Percentiles rank a stretch among this genome's conserved stretches.
Conservation (phyloP, 352 stramenopile genomes). For the Globisporangium heterothallicum region DNA sequence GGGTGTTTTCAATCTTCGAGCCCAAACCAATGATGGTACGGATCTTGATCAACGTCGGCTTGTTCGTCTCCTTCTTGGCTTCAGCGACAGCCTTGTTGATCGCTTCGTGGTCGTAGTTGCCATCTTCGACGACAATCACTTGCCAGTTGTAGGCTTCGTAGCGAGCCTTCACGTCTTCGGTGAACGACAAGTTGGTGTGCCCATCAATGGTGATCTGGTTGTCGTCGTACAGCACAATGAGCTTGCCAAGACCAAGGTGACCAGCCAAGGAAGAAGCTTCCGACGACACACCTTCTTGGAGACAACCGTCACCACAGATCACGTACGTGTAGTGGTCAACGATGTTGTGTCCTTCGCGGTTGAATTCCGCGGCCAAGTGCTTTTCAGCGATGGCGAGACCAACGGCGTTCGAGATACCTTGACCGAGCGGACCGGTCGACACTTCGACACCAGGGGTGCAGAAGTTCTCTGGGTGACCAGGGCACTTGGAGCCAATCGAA, state of each 20-base stretch:
- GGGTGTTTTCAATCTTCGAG: slow-evolving; percentile 90
- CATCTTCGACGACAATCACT: slow-evolving; percentile 92
- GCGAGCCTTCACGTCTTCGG: slow-evolving; percentile 96
- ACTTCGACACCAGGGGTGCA: slow-evolving; percentile 93
- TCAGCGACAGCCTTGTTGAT: slow-evolving; percentile 92
- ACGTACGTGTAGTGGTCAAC: slow-evolving; percentile 99
- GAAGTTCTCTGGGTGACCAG: slow-evolving; percentile 98
- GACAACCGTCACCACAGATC: slow-evolving; percentile 98
- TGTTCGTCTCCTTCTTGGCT: slow-evolving; percentile 93
- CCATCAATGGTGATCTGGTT: slow-evolving; percentile 99
- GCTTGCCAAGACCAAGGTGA: slow-evolving; percentile 96
- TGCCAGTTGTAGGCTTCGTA: slow-evolving; percentile 99
- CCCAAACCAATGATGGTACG: slow-evolving; percentile 96
- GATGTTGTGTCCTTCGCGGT: slow-evolving; percentile 92
- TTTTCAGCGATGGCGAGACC: slow-evolving; percentile 97
- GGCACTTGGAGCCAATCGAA: slow-evolving; percentile 92
- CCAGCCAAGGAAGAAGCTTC: slow-evolving; percentile 96
- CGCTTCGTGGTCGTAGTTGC: slow-evolving; percentile 89
- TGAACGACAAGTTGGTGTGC: slow-evolving; percentile 94
- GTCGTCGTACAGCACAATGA: slow-evolving; percentile 99
- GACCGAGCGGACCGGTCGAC: slow-evolving; percentile 95
- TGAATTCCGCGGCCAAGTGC: slow-evolving; percentile 97
- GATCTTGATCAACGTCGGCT: slow-evolving; percentile 99
- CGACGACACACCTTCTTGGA: slow-evolving; percentile 97
- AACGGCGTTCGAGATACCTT: slow-evolving; percentile 98